Evolutionary conservation across 768 basidiomycete species (phyloP).

Genomic region (Macrolepiota dolichaula): DNA sequence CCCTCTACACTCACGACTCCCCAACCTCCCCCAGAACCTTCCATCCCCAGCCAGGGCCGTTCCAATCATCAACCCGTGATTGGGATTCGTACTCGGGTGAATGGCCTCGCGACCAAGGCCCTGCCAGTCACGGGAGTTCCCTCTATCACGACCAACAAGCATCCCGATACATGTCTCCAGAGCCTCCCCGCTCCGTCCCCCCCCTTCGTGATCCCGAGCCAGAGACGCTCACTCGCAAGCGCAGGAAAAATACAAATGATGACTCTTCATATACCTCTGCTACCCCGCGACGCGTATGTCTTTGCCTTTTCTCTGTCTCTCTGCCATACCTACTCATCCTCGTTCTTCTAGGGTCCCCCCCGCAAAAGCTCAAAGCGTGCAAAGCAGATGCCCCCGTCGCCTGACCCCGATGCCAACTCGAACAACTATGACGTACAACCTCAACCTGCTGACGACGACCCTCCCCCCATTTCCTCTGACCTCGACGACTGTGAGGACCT

Average conservation of each 20-base stretch:
- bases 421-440: constrained; percentile 19
- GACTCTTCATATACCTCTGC: constrained; percentile 54
- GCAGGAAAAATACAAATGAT: constrained; percentile 43
- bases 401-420: constrained; percentile 23
- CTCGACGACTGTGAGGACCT: constrained; percentile 78
- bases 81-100: constrained; percentile 13
- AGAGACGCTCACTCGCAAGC: constrained; percentile 37
- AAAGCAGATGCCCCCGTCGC: constrained; percentile 28
- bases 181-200: neutral
- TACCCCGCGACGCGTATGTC: constrained; percentile 53
- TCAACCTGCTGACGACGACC: constrained; percentile 35
- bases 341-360: constrained; percentile 2
- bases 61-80: constrained; percentile 12
- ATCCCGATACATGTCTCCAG: constrained; percentile 12
- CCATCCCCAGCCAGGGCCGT: constrained; percentile 10
- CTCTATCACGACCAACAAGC: constrained; percentile 10
- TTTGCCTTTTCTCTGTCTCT: constrained; percentile 3
- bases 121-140: constrained; percentile 4
- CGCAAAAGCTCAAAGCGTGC: constrained; percentile 13
- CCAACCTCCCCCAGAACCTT: neutral
- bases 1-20: constrained; percentile 7
- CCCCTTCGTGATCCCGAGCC: constrained; percentile 3
- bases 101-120: constrained; percentile 10
- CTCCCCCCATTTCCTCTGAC: constrained; percentile 63
- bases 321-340: neutral